Base-by-base conservation (phyloP, 2,329 filamentous ascomycete genomes). In the Aspergillus chevalieri region DNA sequence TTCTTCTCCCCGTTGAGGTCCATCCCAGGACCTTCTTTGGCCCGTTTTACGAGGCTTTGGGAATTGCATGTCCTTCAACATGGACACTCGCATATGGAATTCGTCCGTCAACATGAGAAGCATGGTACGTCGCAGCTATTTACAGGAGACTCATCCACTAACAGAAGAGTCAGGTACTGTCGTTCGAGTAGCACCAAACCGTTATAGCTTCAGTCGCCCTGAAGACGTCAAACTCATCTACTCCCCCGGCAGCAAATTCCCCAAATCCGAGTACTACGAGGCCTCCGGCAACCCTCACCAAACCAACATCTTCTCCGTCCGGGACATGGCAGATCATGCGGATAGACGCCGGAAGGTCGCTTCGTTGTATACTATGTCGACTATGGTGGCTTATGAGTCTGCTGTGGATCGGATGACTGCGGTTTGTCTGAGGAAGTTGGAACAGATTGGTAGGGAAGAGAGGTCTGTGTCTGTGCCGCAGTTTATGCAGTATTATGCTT, bases 401-500 rank as follows among this genome's bases (percentile, higher is more conserved):
- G 54, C 46, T 14, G 49, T 59, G 2, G 52, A 56, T 28, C 30
- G 42, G 14, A 57, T 54, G 19, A 50, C 50, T 10, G 36, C 15
- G 3, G 43, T 54, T 7, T 44, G 57, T 19, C 26, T 36, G 3
- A 10, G 43, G 8, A 28, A 47, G 3, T 36, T 57, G 2, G 26
- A 6, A 4, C 51, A 56, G 14, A 43, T 50, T 8, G 41, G 28
- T 10, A 43, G 21, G 3, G n/a, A 22, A n/a, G 43, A 24, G 8
- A 6, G 12, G 19, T 17, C 10, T 0, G 28, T 60, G 10, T 53
- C 62, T 44, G 44, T 65, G n/a, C 52, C 50, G 14, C 46, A 59
- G 26, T 57, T 57, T 50, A 50, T 66, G 55, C 64, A 66, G 41
- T 64, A 52, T 44, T 67, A 61, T 36, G 52, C 52, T 6, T 54